Conservation (phyloP, 1,284 basidiomycete species). For the Schizophyllum commune region DNA sequence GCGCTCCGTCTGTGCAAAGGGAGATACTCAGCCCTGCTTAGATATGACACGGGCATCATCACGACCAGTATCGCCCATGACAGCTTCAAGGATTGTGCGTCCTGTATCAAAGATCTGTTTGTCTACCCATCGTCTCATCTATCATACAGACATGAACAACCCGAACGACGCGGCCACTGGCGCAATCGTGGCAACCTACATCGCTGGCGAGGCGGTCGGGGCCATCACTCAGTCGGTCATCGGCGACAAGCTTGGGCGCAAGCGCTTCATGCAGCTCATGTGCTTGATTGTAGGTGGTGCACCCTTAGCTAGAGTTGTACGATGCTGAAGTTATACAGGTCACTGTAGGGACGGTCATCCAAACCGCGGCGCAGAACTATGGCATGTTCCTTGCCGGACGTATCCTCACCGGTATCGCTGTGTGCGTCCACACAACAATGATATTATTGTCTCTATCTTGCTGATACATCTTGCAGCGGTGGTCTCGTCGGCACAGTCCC, state of each 20-base stretch:
- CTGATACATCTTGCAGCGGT: not conserved
- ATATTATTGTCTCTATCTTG: too few species aligned
- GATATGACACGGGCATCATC: slow-evolving; percentile 14
- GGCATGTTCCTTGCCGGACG: slow-evolving; percentile 14
- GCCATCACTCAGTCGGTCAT: slow-evolving; percentile 11
- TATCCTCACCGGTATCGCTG: slow-evolving; percentile 14
- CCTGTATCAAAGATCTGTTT: not conserved
- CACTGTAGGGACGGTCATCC: slow-evolving; percentile 13
- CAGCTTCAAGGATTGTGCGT: slow-evolving; percentile 13
- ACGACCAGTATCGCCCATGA: slow-evolving; percentile 15
- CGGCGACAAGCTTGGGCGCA: slow-evolving; percentile 13
- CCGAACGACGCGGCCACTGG: slow-evolving; percentile 11
- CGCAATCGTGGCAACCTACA: slow-evolving; percentile 13
- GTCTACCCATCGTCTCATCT: not conserved
- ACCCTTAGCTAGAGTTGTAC: not conserved
- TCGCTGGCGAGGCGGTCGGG: slow-evolving; percentile 15
- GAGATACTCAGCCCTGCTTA: not conserved
- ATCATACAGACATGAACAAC: slow-evolving; percentile 12
- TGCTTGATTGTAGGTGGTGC: slow-evolving; percentile 9
- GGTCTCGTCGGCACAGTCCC: slow-evolving; percentile 13
- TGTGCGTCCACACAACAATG: slow-evolving; percentile 3
- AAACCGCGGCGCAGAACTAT: slow-evolving; percentile 14
- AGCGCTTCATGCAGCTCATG: slow-evolving; percentile 13
- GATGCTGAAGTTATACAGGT: slow-evolving; percentile 4
- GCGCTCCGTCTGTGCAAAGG: not conserved